These are phyloP conservation scores for Penicillium brevicompactum DNA, from an alignment of 2,329 filamentous ascomycete genomes.

Conservation along the genomic window DNA sequence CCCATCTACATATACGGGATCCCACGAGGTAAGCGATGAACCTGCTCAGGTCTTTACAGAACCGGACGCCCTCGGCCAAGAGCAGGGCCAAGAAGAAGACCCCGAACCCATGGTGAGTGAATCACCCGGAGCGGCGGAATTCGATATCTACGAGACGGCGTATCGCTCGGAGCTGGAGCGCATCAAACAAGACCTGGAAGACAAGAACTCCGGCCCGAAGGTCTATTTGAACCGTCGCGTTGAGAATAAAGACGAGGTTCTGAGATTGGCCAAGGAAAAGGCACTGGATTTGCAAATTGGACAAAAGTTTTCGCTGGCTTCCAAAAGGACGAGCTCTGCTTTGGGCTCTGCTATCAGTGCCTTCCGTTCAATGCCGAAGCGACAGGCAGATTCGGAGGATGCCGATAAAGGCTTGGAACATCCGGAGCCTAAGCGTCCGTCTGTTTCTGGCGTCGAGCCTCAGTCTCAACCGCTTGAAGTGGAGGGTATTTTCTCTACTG, in stretches of 20 bases:
- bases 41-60: conserved; percentile 20
- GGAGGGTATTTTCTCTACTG: background rate
- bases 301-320: background rate
- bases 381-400: background rate
- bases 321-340: conserved; percentile 10
- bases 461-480: conserved; percentile 14
- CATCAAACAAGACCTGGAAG: conserved; percentile 55
- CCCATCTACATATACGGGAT: conserved; percentile 51
- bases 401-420: background rate
- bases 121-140: conserved; percentile 80
- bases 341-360: conserved; percentile 21
- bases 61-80: conserved; percentile 40
- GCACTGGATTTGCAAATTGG: conserved; percentile 23
- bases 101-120: conserved; percentile 66
- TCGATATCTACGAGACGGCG: conserved; percentile 84
- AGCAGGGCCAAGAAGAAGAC: conserved; percentile 15
- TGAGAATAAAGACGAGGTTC: conserved; percentile 43
- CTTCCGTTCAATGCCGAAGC: conserved; percentile 24
- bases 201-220: conserved; percentile 50
- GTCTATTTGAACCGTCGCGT: conserved; percentile 61
- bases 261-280: conserved; percentile 35
- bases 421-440: background rate
- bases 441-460: conserved; percentile 3
- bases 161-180: conserved; percentile 80
- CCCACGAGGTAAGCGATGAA: conserved; percentile 18